Conservation (phyloP, 2,329 filamentous ascomycete species). For the Hymenoscyphus albidus region DNA sequence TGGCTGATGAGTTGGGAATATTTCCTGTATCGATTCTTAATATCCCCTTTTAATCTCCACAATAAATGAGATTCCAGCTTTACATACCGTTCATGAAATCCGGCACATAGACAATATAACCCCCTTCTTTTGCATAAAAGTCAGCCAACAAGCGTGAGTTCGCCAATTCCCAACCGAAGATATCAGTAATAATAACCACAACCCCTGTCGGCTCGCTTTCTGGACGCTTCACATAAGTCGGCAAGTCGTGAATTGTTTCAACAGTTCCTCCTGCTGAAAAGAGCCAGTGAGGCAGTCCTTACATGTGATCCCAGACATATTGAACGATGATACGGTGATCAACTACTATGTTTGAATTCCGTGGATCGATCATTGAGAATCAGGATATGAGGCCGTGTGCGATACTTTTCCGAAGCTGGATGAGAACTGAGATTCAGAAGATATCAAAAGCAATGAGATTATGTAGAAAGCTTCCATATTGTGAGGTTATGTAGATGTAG, state of each 20-base stretch:
- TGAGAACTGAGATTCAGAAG: too few relatives aligned
- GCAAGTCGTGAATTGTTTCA: constrained; percentile 41
- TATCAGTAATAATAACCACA: constrained; percentile 47
- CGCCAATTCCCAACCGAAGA: constrained; percentile 47
- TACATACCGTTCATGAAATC: constrained; percentile 48
- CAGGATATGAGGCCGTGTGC: not conserved
- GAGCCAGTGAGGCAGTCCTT: constrained; percentile 38
- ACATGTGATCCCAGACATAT: constrained; percentile 16
- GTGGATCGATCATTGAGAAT: not conserved
- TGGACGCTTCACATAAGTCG: constrained; percentile 42
- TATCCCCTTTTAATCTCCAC: not conserved
- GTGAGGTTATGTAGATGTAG: too few relatives aligned
- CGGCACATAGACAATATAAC: constrained; percentile 45
- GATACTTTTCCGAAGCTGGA: too few relatives aligned
- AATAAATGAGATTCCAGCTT: not conserved
- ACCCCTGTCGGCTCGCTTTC: constrained; percentile 39
- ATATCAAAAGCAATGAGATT: too few relatives aligned
- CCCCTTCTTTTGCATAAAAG: constrained; percentile 43
- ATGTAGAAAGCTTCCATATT: too few relatives aligned
- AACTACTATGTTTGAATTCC: not conserved
- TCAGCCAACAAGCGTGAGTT: constrained; percentile 50
- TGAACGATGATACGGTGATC: not conserved
- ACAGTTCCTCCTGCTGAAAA: constrained; percentile 39
- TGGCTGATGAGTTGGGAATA: constrained; percentile 13
- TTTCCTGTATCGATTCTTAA: constrained; percentile 9